Percentiles rank a stretch among this genome's conserved stretches.
These are phyloP conservation scores for Chimonanthus praecox DNA, from an alignment of 164 flowering plant genomes.

Conservation along the genomic window DNA sequence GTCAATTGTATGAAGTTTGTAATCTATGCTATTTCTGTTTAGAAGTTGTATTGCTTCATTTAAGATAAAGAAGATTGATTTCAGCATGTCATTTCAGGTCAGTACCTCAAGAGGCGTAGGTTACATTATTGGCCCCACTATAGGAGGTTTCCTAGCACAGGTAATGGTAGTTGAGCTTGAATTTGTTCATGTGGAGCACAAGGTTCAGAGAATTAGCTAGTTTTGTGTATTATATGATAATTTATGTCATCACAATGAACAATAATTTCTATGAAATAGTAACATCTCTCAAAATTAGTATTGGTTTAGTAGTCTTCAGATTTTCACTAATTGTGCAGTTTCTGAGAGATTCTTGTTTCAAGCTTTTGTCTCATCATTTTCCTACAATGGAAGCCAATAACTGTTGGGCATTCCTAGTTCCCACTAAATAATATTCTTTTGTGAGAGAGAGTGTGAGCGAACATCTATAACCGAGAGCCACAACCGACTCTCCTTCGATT, in stretches of 20 bases:
- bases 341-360: too few species aligned
- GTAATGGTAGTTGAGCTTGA: constrained; percentile 13
- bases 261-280: too few species aligned
- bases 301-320: too few species aligned
- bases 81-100: constrained; percentile 26
- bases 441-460: too few species aligned
- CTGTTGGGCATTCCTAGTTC: too few species aligned
- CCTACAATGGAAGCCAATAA: too few species aligned
- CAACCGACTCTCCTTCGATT: too few species aligned
- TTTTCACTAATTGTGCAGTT: too few species aligned
- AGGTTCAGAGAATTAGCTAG: not conserved
- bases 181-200: not conserved
- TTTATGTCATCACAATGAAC: not conserved
- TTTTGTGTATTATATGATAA: not conserved
- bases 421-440: too few species aligned
- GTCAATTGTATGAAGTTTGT: constrained; percentile 46
- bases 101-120: constrained; percentile 57
- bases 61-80: not conserved
- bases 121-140: constrained; percentile 50
- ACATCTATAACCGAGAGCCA: too few species aligned
- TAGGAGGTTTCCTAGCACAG: constrained; percentile 62
- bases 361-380: too few species aligned
- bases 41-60: not conserved
- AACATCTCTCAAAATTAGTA: too few species aligned
- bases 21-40: not conserved